Percentiles rank a stretch among this genome's conserved stretches.
Evolutionary conservation across 2,329 filamentous ascomycete species (phyloP).

Genomic region (Blastomyces emzantsi): DNA sequence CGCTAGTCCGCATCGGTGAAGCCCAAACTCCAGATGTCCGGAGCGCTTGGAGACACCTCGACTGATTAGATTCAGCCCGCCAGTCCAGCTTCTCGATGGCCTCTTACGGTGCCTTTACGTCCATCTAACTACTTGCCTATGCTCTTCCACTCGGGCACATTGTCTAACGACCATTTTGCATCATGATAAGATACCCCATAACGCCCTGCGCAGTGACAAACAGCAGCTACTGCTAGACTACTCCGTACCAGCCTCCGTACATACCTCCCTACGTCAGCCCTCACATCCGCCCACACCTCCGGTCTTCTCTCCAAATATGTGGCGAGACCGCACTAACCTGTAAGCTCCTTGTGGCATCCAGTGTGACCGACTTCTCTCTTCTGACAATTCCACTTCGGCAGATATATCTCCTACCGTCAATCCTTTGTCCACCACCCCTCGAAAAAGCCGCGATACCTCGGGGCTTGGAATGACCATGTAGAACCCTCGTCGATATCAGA

Average conservation of each 20-base stretch:
- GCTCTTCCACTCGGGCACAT: background rate
- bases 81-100: background rate
- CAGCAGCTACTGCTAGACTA: conserved; percentile 1
- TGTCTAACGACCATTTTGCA: background rate
- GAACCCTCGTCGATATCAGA: conserved; percentile 53
- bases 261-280: background rate
- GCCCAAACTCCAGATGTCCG: background rate
- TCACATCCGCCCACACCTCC: background rate
- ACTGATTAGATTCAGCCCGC: background rate
- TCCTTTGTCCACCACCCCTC: conserved; percentile 92
- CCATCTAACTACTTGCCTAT: background rate
- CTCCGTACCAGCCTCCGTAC: background rate
- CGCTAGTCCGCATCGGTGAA: conserved; percentile 6
- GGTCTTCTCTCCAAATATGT: conserved; percentile 55
- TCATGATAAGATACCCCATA: conserved; percentile 9
- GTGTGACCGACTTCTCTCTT: conserved; percentile 11
- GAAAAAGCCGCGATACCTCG: conserved; percentile 66
- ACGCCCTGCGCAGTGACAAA: conserved; percentile 5
- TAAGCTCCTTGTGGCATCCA: conserved; percentile 40
- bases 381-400: conserved; percentile 32
- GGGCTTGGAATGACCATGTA: conserved; percentile 50
- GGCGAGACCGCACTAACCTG: conserved; percentile 99
- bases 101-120: conserved; percentile 1
- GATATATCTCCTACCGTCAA: conserved; percentile 98
- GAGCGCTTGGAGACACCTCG: background rate